Evolutionary conservation across 108 stramenopile genomes (phyloP).

Genomic region (Cylindrotheca fusiformis): DNA sequence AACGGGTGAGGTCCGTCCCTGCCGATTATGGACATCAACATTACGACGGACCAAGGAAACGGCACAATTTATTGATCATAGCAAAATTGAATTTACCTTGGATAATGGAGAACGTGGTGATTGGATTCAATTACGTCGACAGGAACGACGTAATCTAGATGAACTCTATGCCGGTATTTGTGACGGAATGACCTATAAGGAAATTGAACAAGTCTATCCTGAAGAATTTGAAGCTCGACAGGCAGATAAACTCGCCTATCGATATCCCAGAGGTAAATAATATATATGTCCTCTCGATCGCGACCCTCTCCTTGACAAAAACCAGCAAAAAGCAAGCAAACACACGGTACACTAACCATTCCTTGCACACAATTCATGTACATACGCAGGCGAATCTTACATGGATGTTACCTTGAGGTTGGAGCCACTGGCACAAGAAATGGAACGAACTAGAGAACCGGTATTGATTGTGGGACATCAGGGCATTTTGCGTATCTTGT

Average conservation of each 20-base stretch:
- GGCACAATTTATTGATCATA: constrained; percentile 85
- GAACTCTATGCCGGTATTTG: constrained; percentile 95
- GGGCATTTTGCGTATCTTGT: constrained; percentile 95
- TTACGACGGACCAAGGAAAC: constrained; percentile 96
- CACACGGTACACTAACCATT: no score
- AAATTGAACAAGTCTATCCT: constrained; percentile 92
- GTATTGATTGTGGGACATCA: constrained; percentile 96
- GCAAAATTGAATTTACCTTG: constrained; percentile 49
- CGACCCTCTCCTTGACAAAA: background rate
- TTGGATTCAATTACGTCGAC: constrained; percentile 86
- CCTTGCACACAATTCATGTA: no score
- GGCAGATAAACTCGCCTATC: constrained; percentile 92
- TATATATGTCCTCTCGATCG: background rate
- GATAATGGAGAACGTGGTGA: constrained; percentile 78
- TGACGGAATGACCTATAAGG: constrained; percentile 94
- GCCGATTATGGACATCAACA: constrained; percentile 95
- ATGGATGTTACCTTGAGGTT: constrained; percentile 97
- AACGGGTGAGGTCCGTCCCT: constrained; percentile 41
- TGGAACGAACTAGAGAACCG: constrained; percentile 97
- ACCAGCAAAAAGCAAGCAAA: no score
- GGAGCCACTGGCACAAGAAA: constrained; percentile 96
- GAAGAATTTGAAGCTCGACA: constrained; percentile 92
- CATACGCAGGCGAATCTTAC: constrained; percentile 89
- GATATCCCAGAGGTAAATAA: constrained; percentile 73
- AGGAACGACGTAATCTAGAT: constrained; percentile 85